These are phyloP conservation scores for Solanum tacnaense DNA, from an alignment of 257 asterid genomes.

Conservation along the genomic window DNA sequence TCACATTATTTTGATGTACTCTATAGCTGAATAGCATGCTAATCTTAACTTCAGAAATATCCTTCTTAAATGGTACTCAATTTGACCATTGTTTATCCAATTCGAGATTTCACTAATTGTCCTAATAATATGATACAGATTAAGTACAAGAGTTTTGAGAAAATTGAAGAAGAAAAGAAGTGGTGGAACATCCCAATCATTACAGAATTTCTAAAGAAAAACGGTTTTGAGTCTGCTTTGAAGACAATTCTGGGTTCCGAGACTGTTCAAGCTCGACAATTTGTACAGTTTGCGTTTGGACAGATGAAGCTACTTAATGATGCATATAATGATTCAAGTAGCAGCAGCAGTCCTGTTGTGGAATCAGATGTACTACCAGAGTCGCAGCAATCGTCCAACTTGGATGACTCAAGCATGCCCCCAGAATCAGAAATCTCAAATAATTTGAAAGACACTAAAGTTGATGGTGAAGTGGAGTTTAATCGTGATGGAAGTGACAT, in stretches of 20 bases:
- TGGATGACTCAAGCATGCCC: constrained; percentile 8
- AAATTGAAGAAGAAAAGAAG: constrained; percentile 77
- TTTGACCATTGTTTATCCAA: neutral
- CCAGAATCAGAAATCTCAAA: constrained; percentile 16
- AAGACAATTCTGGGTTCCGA: constrained; percentile 78
- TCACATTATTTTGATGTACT: neutral
- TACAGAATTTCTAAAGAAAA: constrained; percentile 67
- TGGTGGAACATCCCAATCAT: constrained; percentile 94
- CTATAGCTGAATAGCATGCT: too few relatives aligned
- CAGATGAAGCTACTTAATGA: constrained; percentile 68
- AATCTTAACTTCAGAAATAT: neutral
- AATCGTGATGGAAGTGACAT: constrained; percentile 1
- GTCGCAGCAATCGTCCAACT: neutral
- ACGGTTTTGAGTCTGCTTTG: constrained; percentile 69
- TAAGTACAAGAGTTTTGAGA: constrained; percentile 75
- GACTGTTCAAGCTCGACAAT: constrained; percentile 83
- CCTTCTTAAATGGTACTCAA: neutral
- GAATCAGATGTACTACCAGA: constrained; percentile 8
- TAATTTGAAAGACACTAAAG: constrained; percentile 16
- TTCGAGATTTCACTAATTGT: neutral
- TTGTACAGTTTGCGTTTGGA: constrained; percentile 89
- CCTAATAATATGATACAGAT: constrained; percentile 37
- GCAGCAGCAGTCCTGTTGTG: constrained; percentile 2
- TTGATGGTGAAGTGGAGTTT: neutral
- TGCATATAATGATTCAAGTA: constrained; percentile 39